Conservation (phyloP, 768 basidiomycete genomes). For the Trametes villosa region DNA sequence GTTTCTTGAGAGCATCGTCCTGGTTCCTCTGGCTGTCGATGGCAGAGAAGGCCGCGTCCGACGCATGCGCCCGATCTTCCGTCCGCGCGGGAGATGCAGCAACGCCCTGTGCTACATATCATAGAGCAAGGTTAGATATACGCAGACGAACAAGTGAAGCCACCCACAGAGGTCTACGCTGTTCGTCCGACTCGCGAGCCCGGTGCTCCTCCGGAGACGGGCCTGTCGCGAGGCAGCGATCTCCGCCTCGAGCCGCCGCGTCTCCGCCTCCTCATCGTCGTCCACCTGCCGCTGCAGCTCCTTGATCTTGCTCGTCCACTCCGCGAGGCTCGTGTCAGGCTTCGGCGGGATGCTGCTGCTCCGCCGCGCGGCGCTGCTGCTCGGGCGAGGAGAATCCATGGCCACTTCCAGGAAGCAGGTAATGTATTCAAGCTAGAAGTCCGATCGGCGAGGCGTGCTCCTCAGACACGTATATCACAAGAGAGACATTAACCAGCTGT, state of each 20-base stretch:
- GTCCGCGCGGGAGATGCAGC: conserved; percentile 32
- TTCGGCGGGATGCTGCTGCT: conserved; percentile 38
- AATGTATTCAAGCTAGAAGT: too few species aligned
- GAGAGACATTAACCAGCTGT: not conserved
- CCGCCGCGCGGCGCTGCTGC: conserved; percentile 26
- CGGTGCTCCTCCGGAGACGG: conserved; percentile 47
- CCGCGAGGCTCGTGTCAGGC: conserved; percentile 69
- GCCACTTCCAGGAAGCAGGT: too few species aligned
- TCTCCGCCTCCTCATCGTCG: conserved; percentile 78
- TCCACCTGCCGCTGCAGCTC: conserved; percentile 82
- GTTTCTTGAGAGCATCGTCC: conserved; percentile 50
- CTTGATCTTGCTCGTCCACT: conserved; percentile 83
- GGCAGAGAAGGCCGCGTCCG: conserved; percentile 31
- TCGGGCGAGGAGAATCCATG: conserved; percentile 24
- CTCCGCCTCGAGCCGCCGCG: conserved; percentile 63
- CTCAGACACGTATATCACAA: not conserved
- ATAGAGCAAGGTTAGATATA: too few species aligned
- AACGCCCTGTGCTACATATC: conserved; percentile 33
- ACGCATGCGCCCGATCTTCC: conserved; percentile 21
- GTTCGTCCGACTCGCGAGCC: conserved; percentile 42
- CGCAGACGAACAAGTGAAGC: too few species aligned
- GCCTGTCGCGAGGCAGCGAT: conserved; percentile 55
- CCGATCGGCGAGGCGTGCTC: too few species aligned
- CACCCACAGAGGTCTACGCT: conserved; percentile 54
- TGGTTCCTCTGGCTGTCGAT: conserved; percentile 47